phyloP scores from a whole-genome alignment of 148 eudicot species.

The Arctostaphylos glauca region DNA sequence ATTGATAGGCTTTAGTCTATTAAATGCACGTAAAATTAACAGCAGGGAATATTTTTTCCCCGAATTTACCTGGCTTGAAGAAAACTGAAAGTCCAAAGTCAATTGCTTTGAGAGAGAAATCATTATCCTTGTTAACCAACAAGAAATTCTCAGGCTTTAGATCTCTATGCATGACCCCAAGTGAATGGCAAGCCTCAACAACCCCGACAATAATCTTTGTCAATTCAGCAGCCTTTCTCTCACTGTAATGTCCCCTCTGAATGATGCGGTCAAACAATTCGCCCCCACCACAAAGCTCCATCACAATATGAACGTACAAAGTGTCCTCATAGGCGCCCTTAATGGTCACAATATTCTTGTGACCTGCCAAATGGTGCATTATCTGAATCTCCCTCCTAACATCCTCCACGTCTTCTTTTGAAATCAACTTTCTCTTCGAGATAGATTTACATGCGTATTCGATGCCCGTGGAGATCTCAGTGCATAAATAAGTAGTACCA shows the following conservation, averaged over 20 bases:
- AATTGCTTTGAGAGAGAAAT: conserved; percentile 93
- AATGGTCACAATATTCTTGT: conserved; percentile 76
- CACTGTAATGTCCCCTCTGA: conserved; percentile 87
- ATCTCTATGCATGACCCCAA: conserved; percentile 94
- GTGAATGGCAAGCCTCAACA: conserved; percentile 94
- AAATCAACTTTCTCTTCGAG: conserved; percentile 91
- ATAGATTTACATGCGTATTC: conserved; percentile 94
- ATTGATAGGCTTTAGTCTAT: not conserved
- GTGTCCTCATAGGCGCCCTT: conserved; percentile 94
- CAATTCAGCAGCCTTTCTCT: conserved; percentile 90
- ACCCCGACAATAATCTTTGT: conserved; percentile 91
- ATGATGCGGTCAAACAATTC: conserved; percentile 92
- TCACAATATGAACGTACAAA: conserved; percentile 85
- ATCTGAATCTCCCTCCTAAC: conserved; percentile 98
- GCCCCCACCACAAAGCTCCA: conserved; percentile 90
- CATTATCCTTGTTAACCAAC: conserved; percentile 82
- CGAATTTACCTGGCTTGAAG: conserved; percentile 86
- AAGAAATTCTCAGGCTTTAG: conserved; percentile 93
- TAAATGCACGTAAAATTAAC: not conserved
- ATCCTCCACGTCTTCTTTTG: conserved; percentile 93
- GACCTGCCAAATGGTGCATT: conserved; percentile 98
- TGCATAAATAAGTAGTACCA: conserved; percentile 82
- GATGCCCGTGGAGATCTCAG: conserved; percentile 61
- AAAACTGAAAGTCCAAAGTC: conserved; percentile 96
- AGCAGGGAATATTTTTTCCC: not conserved